A percentile compares a stretch with the other conserved stretches of the same genome.
Evolutionary conservation across 495 filamentous ascomycete species (phyloP).

Genomic region (Neurospora sp.): DNA sequence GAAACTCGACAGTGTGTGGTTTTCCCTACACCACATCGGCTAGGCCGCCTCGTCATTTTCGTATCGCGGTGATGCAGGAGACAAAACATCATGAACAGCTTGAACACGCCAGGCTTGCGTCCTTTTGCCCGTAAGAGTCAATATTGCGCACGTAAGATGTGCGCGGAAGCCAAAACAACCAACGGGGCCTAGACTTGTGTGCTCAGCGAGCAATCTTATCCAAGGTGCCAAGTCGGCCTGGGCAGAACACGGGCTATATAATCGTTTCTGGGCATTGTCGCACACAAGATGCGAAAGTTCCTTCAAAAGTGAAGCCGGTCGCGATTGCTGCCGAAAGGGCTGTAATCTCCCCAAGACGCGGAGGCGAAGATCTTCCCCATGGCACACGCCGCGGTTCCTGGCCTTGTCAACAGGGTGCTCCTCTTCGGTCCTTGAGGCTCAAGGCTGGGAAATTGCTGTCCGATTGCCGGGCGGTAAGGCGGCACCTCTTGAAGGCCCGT

Average conservation of each 20-base stretch:
- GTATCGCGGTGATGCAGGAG: background rate
- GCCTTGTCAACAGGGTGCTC: background rate
- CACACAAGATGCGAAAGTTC: constrained; percentile 7
- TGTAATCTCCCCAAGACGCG: background rate
- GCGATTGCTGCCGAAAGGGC: background rate
- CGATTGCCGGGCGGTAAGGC: background rate
- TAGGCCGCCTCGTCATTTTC: background rate
- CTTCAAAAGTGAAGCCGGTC: background rate
- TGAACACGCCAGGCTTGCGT: background rate
- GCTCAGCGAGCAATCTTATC: constrained; percentile 20
- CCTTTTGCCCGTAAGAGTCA: background rate
- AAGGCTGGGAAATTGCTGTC: background rate
- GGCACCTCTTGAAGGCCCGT: background rate
- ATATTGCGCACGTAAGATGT: background rate
- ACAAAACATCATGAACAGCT: background rate
- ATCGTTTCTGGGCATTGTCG: constrained; percentile 21
- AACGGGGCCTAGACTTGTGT: background rate
- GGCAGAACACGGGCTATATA: constrained; percentile 10
- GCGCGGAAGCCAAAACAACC: background rate
- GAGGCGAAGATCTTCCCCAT: background rate
- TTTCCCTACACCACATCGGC: background rate
- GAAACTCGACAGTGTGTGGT: background rate
- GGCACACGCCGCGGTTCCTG: background rate
- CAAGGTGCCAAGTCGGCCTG: constrained; percentile 23
- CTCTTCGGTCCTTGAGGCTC: background rate